Evolutionary conservation across 1,284 basidiomycete species (phyloP).

Genomic region (Trametes pubescens): DNA sequence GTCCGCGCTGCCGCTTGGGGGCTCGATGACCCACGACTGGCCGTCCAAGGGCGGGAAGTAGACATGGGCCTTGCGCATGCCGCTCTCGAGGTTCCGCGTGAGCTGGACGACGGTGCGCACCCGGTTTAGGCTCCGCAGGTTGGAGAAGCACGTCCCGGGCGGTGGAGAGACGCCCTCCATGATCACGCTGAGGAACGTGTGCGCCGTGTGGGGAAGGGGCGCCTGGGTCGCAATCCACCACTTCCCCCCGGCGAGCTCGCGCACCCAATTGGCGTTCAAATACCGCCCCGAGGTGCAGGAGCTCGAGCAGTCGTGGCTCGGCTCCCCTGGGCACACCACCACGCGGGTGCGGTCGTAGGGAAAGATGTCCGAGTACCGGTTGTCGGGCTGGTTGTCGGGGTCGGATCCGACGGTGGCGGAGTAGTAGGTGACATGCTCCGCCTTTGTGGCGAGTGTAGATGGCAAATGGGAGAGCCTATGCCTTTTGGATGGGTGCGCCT

Average conservation of each 20-base stretch:
- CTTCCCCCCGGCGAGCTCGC: slow-evolving; percentile 72
- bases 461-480: slow-evolving; percentile 36
- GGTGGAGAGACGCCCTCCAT: slow-evolving; percentile 57
- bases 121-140: slow-evolving; percentile 43
- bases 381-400: slow-evolving; percentile 54
- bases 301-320: slow-evolving; percentile 32
- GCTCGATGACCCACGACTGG: slow-evolving; percentile 56
- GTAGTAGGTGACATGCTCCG: slow-evolving; percentile 54
- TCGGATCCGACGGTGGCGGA: slow-evolving; percentile 59
- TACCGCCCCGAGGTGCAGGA: slow-evolving; percentile 52
- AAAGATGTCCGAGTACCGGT: slow-evolving; percentile 78
- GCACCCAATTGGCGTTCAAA: slow-evolving; percentile 86
- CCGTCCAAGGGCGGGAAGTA: slow-evolving; percentile 76
- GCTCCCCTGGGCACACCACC: slow-evolving; percentile 47
- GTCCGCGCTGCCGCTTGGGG: slow-evolving; percentile 51
- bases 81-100: slow-evolving; percentile 71
- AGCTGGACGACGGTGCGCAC: slow-evolving; percentile 83
- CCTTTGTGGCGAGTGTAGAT: slow-evolving; percentile 33
- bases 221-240: slow-evolving; percentile 89
- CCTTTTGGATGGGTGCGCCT: slow-evolving; percentile 38
- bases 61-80: slow-evolving; percentile 73
- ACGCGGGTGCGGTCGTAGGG: slow-evolving; percentile 85
- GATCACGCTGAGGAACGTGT: slow-evolving; percentile 79
- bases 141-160: slow-evolving; percentile 36
- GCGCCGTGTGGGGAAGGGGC: slow-evolving; percentile 71